phyloP scores from a whole-genome alignment of 148 eudicot species.

The Fallopia convolvulus region DNA sequence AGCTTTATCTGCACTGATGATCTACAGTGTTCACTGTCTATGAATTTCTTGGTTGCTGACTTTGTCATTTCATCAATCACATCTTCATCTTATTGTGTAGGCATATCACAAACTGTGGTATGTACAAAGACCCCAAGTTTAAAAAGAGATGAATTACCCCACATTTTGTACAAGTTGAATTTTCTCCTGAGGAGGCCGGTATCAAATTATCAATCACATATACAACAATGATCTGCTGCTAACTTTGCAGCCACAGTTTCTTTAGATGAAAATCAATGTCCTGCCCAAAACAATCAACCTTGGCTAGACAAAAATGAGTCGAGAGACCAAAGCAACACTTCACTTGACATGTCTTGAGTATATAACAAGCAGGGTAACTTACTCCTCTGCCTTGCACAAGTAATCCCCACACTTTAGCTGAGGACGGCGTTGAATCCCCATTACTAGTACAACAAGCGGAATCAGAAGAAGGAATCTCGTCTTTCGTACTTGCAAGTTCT shows the following conservation, averaged over 20 bases:
- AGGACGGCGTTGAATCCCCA: background rate
- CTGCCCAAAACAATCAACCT: conserved; percentile 28
- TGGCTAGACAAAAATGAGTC: conserved; percentile 39
- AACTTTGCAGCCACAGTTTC: conserved; percentile 26
- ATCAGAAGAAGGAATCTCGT: background rate
- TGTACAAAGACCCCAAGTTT: background rate
- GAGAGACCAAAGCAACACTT: conserved; percentile 27
- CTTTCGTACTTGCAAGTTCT: conserved; percentile 20
- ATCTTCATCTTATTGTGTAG: too few species aligned
- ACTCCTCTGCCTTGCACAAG: conserved; percentile 38
- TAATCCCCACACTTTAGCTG: conserved; percentile 36
- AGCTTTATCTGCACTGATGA: too few species aligned
- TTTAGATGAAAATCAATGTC: conserved; percentile 21
- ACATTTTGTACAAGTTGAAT: background rate
- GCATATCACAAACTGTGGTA: too few species aligned
- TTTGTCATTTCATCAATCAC: too few species aligned
- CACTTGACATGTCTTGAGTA: conserved; percentile 38
- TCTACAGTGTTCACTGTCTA: too few species aligned
- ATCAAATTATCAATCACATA: background rate
- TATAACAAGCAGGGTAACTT: conserved; percentile 29
- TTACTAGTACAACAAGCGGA: background rate
- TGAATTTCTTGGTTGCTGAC: too few species aligned
- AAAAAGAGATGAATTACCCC: background rate
- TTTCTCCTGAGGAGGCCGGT: background rate
- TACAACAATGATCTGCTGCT: background rate